Conservation (phyloP, 805 yeast species). For the Komagataella ulmi region DNA sequence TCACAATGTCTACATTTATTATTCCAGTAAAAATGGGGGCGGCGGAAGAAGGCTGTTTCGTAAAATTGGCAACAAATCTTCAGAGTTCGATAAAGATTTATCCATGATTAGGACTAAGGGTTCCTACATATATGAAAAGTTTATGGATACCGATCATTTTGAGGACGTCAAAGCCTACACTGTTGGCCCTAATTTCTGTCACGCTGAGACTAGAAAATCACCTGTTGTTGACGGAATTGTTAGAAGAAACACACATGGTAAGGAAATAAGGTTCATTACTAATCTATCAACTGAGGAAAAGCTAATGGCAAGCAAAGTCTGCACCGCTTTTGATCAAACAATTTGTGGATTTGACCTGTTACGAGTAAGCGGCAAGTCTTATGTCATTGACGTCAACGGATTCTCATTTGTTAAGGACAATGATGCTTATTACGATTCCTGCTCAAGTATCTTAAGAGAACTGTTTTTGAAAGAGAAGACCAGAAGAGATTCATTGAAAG, state of each 20-base stretch:
- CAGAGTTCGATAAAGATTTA: slow-evolving; percentile 84
- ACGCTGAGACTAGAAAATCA: slow-evolving; percentile 95
- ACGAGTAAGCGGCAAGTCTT: slow-evolving; percentile 78
- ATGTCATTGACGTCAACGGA: slow-evolving; percentile 95
- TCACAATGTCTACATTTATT: slow-evolving; percentile 90
- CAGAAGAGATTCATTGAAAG: slow-evolving; percentile 25
- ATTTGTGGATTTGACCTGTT: slow-evolving; percentile 94
- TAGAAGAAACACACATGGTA: slow-evolving; percentile 92
- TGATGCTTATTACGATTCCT: slow-evolving; percentile 67
- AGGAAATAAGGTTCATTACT: slow-evolving; percentile 86
- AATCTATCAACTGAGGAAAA: slow-evolving; percentile 64
- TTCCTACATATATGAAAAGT: slow-evolving; percentile 82
- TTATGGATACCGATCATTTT: slow-evolving; percentile 95
- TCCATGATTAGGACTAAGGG: slow-evolving; percentile 74
- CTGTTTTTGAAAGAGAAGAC: slow-evolving; percentile 55
- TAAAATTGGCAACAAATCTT: slow-evolving; percentile 92
- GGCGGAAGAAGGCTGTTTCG: slow-evolving; percentile 93
- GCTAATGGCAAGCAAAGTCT: slow-evolving; percentile 66
- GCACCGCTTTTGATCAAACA: slow-evolving; percentile 72
- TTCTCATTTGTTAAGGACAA: slow-evolving; percentile 96
- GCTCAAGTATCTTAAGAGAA: slow-evolving; percentile 65
- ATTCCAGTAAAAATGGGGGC: slow-evolving; percentile 82
- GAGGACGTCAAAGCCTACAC: slow-evolving; percentile 99
- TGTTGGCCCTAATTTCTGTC: slow-evolving; percentile 83
- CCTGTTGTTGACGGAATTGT: slow-evolving; percentile 99